A percentile compares a stretch with the other conserved stretches of the same genome.
phyloP scores from a whole-genome alignment of 176 grass and related monocot genomes.

The Panicum miliaceum region DNA sequence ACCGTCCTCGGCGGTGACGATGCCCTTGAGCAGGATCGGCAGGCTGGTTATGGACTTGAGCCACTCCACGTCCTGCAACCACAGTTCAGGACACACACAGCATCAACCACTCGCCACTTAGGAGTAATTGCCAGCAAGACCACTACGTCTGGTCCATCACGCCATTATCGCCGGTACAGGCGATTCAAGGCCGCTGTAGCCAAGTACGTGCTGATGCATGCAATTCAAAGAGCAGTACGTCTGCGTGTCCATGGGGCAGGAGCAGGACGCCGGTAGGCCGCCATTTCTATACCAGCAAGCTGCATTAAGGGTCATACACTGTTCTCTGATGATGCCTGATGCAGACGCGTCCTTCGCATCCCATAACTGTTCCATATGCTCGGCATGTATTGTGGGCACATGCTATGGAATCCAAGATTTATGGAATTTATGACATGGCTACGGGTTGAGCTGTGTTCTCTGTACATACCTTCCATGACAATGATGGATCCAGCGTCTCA shows the following conservation, averaged over 20 bases:
- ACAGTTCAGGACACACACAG: neutral
- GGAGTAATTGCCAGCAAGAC: neutral
- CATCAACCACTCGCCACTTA: neutral
- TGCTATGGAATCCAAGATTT: slow-evolving; percentile 32
- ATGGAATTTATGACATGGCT: slow-evolving; percentile 19
- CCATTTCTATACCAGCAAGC: slow-evolving; percentile 1
- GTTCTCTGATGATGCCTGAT: neutral
- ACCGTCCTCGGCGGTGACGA: slow-evolving; percentile 85
- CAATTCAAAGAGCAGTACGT: slow-evolving; percentile 25
- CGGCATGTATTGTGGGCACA: slow-evolving; percentile 23
- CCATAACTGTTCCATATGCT: slow-evolving; percentile 29
- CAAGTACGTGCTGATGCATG: neutral
- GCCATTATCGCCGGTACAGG: neutral
- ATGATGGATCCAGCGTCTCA: slow-evolving; percentile 70
- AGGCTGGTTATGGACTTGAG: slow-evolving; percentile 77
- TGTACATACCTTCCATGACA: slow-evolving; percentile 79
- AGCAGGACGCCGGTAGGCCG: neutral
- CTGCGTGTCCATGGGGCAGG: neutral
- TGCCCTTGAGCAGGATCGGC: slow-evolving; percentile 83
- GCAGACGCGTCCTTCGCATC: slow-evolving; percentile 2
- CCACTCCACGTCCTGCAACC: slow-evolving; percentile 73
- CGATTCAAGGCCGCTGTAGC: neutral
- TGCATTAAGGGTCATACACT: slow-evolving; percentile 6
- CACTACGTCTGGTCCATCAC: neutral
- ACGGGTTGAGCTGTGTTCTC: neutral